Base-by-base conservation (phyloP, 2,329 filamentous ascomycete genomes). In the Trichoderma brevicompactum region DNA sequence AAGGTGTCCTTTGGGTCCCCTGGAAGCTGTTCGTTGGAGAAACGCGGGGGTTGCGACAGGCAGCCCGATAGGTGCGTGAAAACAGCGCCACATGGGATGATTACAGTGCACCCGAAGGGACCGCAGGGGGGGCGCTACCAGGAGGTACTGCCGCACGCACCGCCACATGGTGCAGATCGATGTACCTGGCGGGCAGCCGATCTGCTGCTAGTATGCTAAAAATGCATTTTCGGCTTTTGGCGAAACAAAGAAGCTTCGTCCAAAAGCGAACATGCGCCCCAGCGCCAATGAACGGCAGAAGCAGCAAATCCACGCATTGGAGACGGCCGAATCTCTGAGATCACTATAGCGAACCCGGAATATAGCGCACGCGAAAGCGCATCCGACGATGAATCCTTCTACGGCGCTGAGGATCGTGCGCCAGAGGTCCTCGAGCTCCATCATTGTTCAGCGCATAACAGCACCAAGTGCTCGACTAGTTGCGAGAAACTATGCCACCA, bases 401-500 rank as follows among this genome's bases (percentile, higher is more conserved):
- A 8, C 41, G 46, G 44, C 55, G 46, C 48, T 61, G 48, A 52
- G 55, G 12, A 41, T 58, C 15, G 40, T 64, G 52, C 61, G 50
- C 41, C 53, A 13, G 52, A 32, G 32, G 32, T 15, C 15, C 8
- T 34, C 38, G 6, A 40, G n/a, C 15, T 28, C 55, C 12, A 32
- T 44, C 38, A 7, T 17, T 8, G 46, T 23, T 2, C 15, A 19
- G 49, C 48, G 28, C 28, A 23, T 17, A 15, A 15, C 44, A 17
- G 19, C n/a, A 6, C 17, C n/a, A 2, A 8, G n/a, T 64, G 23
- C 19, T 10, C 12, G 10, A 44, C 10, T 19, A 4, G 13, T 41
- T 15, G 40, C 43, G 7, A 68, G 69, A 48, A 69, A 68, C 12
- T 76, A 72, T 66, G 72, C 74, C 50, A 74, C 69, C 46, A 74